Evolutionary conservation across 306 rosid species (phyloP), one percentile per base, ranked within the genome.

Genomic region (Cicer yamashitae): DNA sequence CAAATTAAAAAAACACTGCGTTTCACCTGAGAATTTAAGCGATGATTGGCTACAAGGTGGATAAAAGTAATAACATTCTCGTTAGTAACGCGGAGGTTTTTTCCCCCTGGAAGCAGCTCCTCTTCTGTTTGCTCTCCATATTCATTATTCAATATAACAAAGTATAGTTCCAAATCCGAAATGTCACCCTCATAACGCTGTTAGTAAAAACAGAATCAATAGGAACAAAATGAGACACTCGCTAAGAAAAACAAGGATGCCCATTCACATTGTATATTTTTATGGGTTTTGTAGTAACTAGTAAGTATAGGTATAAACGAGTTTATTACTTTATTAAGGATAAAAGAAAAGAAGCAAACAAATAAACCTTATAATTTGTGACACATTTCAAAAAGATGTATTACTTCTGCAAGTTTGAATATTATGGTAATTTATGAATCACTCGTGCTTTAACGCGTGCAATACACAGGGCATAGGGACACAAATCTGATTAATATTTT

Each of bases 121-220:
- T 91, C 98, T 84, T 94, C 97, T 48, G 88, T 89, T 86, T 94
- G 97, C 86, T 91, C 98, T 79, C 98, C 98, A 74, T 94, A 94
- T 84, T 94, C 97, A 57, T 94, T 94, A 82, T 94, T 94, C 82
- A 94, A 74, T 46, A 94, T 90, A 67, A 94, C 97, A 70, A 91
- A 94, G 83, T 94, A 94, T 69, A 94, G 88, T 83, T 94, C 98
- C 65, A 94, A 84, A 44, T 84, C 93, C 22, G 96, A 86, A 73
- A 94, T 76, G 74, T 91, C 91, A 77, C 96, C 96, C 74, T 86
- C 77, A 78, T 73, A 91, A 84, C 82, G 98, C 98, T 94, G 91
- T 78, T 69, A 48, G 43, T 67, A 70, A 82, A 62, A 74, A 53
- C n/a, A 75, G 65, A 82, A 41, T 53, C 41, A 53, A 76, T 12